Evolutionary conservation across 1,284 basidiomycete genomes (phyloP).

Genomic region (Kwoniella shivajii): DNA sequence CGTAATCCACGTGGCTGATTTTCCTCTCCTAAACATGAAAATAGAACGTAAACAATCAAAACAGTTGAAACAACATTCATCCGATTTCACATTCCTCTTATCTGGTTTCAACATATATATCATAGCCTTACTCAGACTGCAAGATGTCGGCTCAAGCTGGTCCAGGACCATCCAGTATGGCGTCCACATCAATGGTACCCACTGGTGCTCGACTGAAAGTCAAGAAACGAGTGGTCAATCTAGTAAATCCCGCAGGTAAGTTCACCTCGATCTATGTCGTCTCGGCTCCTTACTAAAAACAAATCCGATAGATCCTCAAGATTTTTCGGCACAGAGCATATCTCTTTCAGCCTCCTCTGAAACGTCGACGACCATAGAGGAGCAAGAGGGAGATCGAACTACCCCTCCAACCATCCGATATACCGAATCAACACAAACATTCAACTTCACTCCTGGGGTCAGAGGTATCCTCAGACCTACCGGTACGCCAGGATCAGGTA

Average conservation of each 20-base stretch:
- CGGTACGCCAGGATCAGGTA: conserved; percentile 46
- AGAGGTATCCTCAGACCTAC: conserved; percentile 37
- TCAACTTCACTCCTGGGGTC: conserved; percentile 23
- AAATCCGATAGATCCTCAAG: conserved; percentile 23
- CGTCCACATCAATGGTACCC: conserved; percentile 27
- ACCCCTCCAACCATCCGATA: conserved; percentile 12
- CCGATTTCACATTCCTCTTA: neutral
- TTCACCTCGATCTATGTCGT: too few relatives aligned
- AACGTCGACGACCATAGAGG: neutral
- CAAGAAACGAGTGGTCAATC: conserved; percentile 33
- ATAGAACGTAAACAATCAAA: neutral
- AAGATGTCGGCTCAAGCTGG: conserved; percentile 23
- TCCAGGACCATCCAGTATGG: conserved; percentile 32
- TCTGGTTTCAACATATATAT: neutral
- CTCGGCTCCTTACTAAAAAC: neutral
- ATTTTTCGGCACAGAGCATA: conserved; percentile 27
- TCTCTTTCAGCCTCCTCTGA: conserved; percentile 15
- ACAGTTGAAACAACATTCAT: neutral
- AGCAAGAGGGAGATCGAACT: conserved; percentile 4
- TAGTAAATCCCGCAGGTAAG: conserved; percentile 43
- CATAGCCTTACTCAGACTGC: neutral
- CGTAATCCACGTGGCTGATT: conserved; percentile 24
- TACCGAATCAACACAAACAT: conserved; percentile 13
- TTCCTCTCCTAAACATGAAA: neutral
- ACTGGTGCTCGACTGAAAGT: conserved; percentile 22